Base-by-base conservation (phyloP, 2,329 filamentous ascomycete species). In the Verticillium longisporum region DNA sequence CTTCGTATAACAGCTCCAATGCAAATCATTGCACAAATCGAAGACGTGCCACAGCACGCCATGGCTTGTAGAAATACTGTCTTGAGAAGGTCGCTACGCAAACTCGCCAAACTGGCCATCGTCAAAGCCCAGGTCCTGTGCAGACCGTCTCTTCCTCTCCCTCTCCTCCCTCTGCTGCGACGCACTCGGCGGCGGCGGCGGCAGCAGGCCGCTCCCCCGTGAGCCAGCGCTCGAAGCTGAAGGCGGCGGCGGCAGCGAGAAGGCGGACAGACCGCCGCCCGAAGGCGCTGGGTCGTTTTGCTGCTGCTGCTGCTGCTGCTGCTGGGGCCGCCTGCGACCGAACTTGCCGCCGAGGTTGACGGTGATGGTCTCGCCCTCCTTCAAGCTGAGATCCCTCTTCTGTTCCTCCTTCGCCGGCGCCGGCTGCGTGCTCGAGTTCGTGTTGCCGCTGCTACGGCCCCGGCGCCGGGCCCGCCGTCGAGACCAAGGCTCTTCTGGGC, bases 101-200 rank as follows among this genome's bases (percentile, higher is more conserved):
- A 96, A 96, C 75, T 96, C 91, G 21, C 91, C 91, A 82, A 92
- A 93, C 70, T 94, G 89, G 1, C 91, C 92, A 71, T 96, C 90
- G 69, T 96, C 91, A 68, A 95, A 95, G 0, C 91, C 91, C 65
- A 94, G 69, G 62, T 92, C 87, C 69, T 87, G 78, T 5, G 82
- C 77, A 13, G 83, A 81, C 68, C 76, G 77, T 69, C 78, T 80
- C 72, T 78, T 81, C 72, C 78, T 81, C 68, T 75, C 73, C 68
- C 82, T 79, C 74, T 85, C 82, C 73, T 50, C 41, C n/a, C 41
- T 50, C 86, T 81, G 59, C 83, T 79, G 75, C 84, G 86, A 78
- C 14, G 83, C 83, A 63, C 80, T 85, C 1, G 88, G 88, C 7
- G 89, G 88, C 33, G 90, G 88, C 6, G 89, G 87, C 60, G 91